Evolutionary conservation across 129 eudicot species (phyloP).

Genomic region (Calendula officinalis): DNA sequence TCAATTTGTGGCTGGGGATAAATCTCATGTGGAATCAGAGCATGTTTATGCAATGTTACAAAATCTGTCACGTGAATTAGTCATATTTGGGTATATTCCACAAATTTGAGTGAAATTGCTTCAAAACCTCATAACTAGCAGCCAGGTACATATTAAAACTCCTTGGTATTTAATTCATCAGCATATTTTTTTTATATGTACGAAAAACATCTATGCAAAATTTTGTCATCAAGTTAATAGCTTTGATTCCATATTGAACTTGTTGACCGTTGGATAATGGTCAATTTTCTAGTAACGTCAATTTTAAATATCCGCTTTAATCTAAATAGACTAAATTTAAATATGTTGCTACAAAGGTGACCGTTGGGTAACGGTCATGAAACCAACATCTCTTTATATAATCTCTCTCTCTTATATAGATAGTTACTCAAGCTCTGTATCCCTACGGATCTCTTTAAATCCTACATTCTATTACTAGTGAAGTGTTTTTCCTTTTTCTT

Average conservation of each 20-base stretch:
- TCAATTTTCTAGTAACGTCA: not conserved
- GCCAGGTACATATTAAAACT: constrained; percentile 7
- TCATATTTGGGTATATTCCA: constrained; percentile 31
- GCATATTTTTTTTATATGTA: not conserved
- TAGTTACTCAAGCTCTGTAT: too few relatives aligned
- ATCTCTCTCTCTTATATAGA: too few relatives aligned
- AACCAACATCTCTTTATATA: too few relatives aligned
- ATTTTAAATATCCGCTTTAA: not conserved
- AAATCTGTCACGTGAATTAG: constrained; percentile 42
- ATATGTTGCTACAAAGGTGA: too few relatives aligned
- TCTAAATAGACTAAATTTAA: not conserved
- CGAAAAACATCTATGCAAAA: not conserved
- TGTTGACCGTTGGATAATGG: not conserved
- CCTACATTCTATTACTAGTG: too few relatives aligned
- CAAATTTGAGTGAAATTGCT: constrained; percentile 23
- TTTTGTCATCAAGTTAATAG: not conserved
- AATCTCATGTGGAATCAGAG: constrained; percentile 49
- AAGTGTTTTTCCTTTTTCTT: too few relatives aligned
- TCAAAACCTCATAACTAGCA: not conserved
- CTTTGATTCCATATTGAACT: not conserved
- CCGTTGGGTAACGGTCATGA: too few relatives aligned
- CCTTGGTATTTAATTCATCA: too few relatives aligned
- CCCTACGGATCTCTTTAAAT: too few relatives aligned
- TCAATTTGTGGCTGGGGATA: constrained; percentile 73
- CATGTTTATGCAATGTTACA: constrained; percentile 40